These are phyloP conservation scores for Pyronema domesticum DNA, from an alignment of 495 filamentous ascomycete genomes.

Conservation along the genomic window DNA sequence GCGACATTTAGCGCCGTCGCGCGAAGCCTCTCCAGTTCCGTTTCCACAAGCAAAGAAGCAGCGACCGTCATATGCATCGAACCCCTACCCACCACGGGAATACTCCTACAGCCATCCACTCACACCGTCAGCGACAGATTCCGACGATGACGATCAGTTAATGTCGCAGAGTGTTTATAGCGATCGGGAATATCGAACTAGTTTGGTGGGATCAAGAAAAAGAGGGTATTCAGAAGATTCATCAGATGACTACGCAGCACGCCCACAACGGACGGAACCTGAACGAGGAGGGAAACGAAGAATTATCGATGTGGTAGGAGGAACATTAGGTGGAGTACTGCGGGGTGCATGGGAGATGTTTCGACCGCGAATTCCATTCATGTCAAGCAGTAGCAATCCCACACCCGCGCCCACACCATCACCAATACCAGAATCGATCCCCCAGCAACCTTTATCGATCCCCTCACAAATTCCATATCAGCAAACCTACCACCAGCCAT, in stretches of 20 bases:
- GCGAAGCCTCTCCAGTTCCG: conserved; percentile 10
- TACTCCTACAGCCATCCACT: background rate
- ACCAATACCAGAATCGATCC: background rate
- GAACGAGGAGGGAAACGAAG: conserved; percentile 13
- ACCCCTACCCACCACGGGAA: background rate
- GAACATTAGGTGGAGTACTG: conserved; percentile 10
- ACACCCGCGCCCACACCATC: background rate
- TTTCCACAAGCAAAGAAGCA: conserved; percentile 17
- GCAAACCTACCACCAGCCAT: background rate
- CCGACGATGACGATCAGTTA: conserved; percentile 18
- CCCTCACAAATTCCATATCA: background rate
- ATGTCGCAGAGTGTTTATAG: conserved; percentile 21
- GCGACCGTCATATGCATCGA: conserved; percentile 7
- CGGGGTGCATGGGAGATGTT: conserved; percentile 24
- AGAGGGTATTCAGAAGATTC: conserved; percentile 16
- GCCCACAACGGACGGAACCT: background rate
- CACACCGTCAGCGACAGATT: conserved; percentile 5
- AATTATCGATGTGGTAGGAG: conserved; percentile 24
- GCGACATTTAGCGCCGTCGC: conserved; percentile 4
- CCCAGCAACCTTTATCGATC: background rate
- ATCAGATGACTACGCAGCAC: conserved; percentile 9
- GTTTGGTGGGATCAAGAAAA: conserved; percentile 11
- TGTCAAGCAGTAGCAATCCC: background rate
- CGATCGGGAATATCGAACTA: conserved; percentile 18
- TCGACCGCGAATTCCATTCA: conserved; percentile 20